Conservation (phyloP, 305 asterid genomes). For the Solanum aculeatissimum region DNA sequence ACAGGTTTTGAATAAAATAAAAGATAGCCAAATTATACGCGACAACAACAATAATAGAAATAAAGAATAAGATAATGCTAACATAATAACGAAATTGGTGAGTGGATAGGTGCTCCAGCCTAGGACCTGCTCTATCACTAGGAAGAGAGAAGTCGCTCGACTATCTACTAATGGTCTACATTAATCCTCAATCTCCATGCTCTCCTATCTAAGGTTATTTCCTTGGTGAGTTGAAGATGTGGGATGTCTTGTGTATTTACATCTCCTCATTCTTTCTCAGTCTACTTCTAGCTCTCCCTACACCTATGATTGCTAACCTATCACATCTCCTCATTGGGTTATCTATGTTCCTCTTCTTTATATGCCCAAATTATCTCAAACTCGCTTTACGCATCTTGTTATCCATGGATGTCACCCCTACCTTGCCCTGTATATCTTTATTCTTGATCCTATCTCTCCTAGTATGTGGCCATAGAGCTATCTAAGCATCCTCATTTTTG, state of each 20-base stretch:
- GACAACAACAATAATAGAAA: not conserved
- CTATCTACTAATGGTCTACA: not conserved
- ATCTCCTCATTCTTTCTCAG: not conserved
- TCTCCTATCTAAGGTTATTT: not conserved
- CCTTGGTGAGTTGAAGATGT: not conserved
- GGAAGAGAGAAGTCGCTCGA: not conserved
- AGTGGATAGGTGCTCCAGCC: not conserved
- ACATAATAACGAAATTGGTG: not conserved
- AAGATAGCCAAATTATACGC: not conserved
- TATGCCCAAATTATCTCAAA: not conserved
- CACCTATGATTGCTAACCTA: not conserved
- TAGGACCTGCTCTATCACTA: not conserved
- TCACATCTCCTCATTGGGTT: not conserved
- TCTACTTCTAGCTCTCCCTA: not conserved
- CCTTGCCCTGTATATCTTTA: not conserved
- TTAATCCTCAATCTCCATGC: not conserved
- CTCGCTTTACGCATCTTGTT: not conserved
- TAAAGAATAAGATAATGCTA: not conserved
- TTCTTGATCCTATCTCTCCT: not conserved
- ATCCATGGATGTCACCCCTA: not conserved
- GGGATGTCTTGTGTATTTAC: not conserved
- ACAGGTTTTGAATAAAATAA: not conserved
- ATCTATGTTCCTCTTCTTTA: not conserved
- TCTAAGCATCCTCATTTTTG: not conserved
- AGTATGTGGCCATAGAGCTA: not conserved